phyloP scores from a whole-genome alignment of 768 basidiomycete genomes.

The Tephrocybe sp. region DNA sequence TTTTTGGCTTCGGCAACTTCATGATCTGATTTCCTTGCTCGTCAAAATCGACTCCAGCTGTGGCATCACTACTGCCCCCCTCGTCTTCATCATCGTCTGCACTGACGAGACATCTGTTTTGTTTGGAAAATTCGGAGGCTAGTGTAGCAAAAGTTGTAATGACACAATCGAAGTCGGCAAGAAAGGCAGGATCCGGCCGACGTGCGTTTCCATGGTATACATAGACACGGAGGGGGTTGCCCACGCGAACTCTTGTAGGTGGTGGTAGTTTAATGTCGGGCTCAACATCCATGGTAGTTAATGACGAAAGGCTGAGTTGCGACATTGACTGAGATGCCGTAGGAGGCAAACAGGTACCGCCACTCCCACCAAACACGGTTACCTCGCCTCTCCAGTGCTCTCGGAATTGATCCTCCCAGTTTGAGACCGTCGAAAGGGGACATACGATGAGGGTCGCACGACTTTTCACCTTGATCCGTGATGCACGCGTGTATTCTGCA shows the following conservation, averaged over 20 bases:
- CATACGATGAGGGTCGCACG: slow-evolving; percentile 96
- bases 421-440: slow-evolving; percentile 93
- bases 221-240: slow-evolving; percentile 76
- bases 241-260: slow-evolving; percentile 38
- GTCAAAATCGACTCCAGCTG: slow-evolving; percentile 63
- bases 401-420: slow-evolving; percentile 98
- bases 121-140: slow-evolving; percentile 93
- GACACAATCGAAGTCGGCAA: slow-evolving; percentile 95
- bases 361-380: slow-evolving; percentile 76
- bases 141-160: slow-evolving; percentile 97
- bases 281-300: slow-evolving; percentile 29
- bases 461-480: slow-evolving; percentile 78
- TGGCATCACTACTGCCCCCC: slow-evolving; percentile 62
- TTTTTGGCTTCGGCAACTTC: slow-evolving; percentile 65
- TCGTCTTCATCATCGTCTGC: slow-evolving; percentile 77
- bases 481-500: slow-evolving; percentile 65
- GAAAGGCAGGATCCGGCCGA: slow-evolving; percentile 78
- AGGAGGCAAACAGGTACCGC: slow-evolving; percentile 39
- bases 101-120: slow-evolving; percentile 66
- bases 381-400: slow-evolving; percentile 96
- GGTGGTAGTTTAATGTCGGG: slow-evolving; percentile 31
- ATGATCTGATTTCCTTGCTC: slow-evolving; percentile 63
- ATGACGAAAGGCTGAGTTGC: slow-evolving; percentile 35
- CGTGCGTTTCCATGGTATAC: slow-evolving; percentile 94
- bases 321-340: slow-evolving; percentile 35